These are phyloP conservation scores for Coffea eugenioides DNA, from an alignment of 257 asterid species.

Conservation along the genomic window DNA sequence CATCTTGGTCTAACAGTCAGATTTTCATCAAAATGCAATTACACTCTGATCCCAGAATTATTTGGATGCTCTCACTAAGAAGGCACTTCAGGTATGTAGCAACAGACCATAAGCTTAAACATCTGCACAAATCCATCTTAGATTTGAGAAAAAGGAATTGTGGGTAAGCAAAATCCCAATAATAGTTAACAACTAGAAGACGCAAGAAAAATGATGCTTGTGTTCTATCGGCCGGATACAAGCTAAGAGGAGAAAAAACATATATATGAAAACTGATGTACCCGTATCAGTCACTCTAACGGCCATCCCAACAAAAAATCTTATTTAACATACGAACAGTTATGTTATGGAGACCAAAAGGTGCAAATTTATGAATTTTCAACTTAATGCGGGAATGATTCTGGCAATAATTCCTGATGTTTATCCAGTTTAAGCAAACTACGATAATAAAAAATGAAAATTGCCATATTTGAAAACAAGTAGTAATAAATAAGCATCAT, in stretches of 20 bases:
- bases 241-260: not conserved
- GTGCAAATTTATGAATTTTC: conserved; percentile 1
- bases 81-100: not conserved
- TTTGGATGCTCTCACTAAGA: not conserved
- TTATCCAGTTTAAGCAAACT: not conserved
- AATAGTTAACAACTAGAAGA: not conserved
- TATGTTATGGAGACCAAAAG: not conserved
- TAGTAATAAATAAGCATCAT: not conserved
- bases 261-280: not conserved
- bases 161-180: not conserved
- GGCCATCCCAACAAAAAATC: not conserved
- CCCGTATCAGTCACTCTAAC: not conserved
- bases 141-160: not conserved
- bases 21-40: not conserved
- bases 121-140: conserved; percentile 18
- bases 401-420: not conserved
- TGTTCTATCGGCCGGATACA: not conserved
- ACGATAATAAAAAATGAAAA: not conserved
- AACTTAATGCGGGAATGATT: not conserved
- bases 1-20: conserved; percentile 33
- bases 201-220: not conserved
- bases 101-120: conserved; percentile 1
- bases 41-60: not conserved
- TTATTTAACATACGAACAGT: not conserved
- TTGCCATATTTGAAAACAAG: no score